Conservation (phyloP, 1,139 yeast species). For the Suzukiozyma palmioleophila region DNA sequence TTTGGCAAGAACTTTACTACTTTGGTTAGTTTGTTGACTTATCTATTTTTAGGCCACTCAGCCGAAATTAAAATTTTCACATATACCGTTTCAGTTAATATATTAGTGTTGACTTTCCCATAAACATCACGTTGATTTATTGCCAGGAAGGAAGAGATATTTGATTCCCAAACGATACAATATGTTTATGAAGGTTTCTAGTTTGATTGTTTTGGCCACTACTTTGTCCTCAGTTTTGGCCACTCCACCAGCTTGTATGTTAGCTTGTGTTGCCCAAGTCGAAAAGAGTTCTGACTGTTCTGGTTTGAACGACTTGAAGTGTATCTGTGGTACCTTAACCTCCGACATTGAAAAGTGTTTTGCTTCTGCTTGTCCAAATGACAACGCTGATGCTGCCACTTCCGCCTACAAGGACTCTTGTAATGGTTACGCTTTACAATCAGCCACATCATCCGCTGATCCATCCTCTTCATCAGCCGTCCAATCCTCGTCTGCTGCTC, state of each 20-base stretch:
- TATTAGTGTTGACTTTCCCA: too few relatives aligned
- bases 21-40: not conserved
- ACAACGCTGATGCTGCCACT: conserved; percentile 52
- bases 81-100: too few relatives aligned
- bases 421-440: conserved; percentile 26
- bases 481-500: conserved; percentile 21
- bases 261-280: conserved; percentile 80
- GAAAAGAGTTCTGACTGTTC: conserved; percentile 52
- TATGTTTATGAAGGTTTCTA: conserved; percentile 16
- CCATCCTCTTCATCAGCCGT: conserved; percentile 21
- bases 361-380: conserved; percentile 60
- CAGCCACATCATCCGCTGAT: conserved; percentile 18
- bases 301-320: conserved; percentile 56
- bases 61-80: conserved; percentile 1
- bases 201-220: conserved; percentile 49
- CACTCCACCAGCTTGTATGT: conserved; percentile 83
- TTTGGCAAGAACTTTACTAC: not conserved
- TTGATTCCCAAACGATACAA: conserved; percentile 13
- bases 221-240: conserved; percentile 52
- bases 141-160: conserved; percentile 6
- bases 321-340: conserved; percentile 59
- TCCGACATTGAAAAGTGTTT: conserved; percentile 55
- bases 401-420: conserved; percentile 54
- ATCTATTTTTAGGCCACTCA: not conserved
- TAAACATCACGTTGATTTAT: too few relatives aligned